These are phyloP conservation scores for Scheffersomyces spartinae DNA, from an alignment of 805 yeast species.

Conservation along the genomic window DNA sequence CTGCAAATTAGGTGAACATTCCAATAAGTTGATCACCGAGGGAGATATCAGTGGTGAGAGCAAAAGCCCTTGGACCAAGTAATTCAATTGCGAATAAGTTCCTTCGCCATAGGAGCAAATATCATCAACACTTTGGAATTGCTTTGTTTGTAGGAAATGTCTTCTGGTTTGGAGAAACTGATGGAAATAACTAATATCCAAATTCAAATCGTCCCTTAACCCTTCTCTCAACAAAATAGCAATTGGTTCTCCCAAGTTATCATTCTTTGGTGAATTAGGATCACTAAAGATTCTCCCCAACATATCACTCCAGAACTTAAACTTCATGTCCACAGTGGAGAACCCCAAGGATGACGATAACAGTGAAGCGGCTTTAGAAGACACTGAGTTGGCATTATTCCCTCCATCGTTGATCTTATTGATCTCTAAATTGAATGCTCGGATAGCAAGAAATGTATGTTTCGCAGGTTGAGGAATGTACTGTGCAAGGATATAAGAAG, in stretches of 20 bases:
- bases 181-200: conserved; percentile 45
- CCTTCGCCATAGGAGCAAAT: conserved; percentile 77
- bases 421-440: conserved; percentile 57
- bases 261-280: conserved; percentile 18
- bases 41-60: conserved; percentile 50
- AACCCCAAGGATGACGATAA: conserved; percentile 20
- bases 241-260: conserved; percentile 58
- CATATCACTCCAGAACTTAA: conserved; percentile 66
- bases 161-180: conserved; percentile 51
- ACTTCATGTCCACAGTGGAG: conserved; percentile 40
- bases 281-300: conserved; percentile 33
- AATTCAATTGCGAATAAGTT: conserved; percentile 60
- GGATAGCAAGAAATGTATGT: conserved; percentile 50
- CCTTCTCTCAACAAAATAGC: conserved; percentile 47
- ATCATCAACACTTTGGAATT: conserved; percentile 38
- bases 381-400: conserved; percentile 9
- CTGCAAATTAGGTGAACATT: conserved; percentile 32
- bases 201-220: conserved; percentile 32
- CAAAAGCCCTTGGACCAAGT: conserved; percentile 47
- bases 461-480: conserved; percentile 57
- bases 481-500: conserved; percentile 54
- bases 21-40: conserved; percentile 37
- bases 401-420: conserved; percentile 33
- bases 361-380: conserved; percentile 20
- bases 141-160: conserved; percentile 36